These are phyloP conservation scores for Isabelozyma heimii DNA, from an alignment of 805 yeast species.

Conservation along the genomic window DNA sequence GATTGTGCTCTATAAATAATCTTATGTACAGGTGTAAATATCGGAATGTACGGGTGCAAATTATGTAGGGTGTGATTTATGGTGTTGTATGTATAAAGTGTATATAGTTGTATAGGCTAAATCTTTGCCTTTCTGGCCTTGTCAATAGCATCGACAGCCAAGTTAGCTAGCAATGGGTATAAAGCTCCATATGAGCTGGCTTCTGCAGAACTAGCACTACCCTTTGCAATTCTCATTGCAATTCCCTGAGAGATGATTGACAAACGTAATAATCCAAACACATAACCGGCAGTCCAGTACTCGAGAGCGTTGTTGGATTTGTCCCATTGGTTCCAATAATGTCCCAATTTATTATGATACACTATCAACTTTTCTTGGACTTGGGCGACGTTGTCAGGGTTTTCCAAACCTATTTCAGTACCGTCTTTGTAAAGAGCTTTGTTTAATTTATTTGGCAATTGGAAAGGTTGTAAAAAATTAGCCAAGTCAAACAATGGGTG, in stretches of 20 bases:
- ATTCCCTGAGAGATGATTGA: conserved; percentile 63
- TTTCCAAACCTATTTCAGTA: conserved; percentile 31
- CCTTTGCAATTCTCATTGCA: conserved; percentile 50
- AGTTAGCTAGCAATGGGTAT: conserved; percentile 28
- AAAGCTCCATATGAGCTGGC: conserved; percentile 41
- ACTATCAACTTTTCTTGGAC: conserved; percentile 23
- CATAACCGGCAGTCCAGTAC: conserved; percentile 52
- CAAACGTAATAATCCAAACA: conserved; percentile 53
- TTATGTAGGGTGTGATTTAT: not conserved
- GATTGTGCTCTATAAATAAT: no score
- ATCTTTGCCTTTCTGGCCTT: not conserved
- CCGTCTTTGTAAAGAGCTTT: conserved; percentile 18
- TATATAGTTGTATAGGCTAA: no score
- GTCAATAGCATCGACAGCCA: conserved; percentile 22
- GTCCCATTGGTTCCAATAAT: conserved; percentile 28
- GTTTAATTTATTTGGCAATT: conserved; percentile 40
- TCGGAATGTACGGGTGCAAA: not conserved
- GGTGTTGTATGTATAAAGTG: no score
- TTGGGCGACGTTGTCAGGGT: conserved; percentile 17
- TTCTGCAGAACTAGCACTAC: conserved; percentile 52
- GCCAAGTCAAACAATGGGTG: conserved; percentile 64
- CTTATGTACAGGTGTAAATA: not conserved
- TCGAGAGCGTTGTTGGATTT: conserved; percentile 42
- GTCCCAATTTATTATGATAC: conserved; percentile 20
- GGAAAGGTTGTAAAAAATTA: conserved; percentile 55